Evolutionary conservation across 768 basidiomycete species (phyloP), one percentile per base, ranked within the genome.

Genomic region (Agrocybe pediades): DNA sequence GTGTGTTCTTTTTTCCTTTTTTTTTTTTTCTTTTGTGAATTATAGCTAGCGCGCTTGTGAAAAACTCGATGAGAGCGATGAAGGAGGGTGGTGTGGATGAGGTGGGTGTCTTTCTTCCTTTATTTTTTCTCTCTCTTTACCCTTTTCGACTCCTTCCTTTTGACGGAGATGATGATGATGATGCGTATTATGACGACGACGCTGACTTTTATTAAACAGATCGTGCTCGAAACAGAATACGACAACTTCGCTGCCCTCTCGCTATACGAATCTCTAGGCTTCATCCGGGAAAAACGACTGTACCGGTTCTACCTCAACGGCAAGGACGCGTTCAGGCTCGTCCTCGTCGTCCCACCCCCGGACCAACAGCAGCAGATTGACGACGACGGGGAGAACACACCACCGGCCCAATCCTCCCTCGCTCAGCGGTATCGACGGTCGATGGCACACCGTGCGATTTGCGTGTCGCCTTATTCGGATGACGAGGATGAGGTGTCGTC

Each of bases 301-400:
- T 87, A 88, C 67, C 84, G 97, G 1, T 99, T 98, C 73, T 98
- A 99, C 65, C 83, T 98, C 60, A 99, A 97, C 66, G 93, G 92
- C 42, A 98, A 98, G 71, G 95, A 98, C 66, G 95, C 95, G 0
- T 97, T 92, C 64, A 80, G 92, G 33, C 83, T 95, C 44, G 83
- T 91, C 19, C 83, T 91, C 41, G 72, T 81, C 25, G 70, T 90
- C 5, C 79, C 84, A 9, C 73, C 65, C 5, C 44, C 70, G 3
- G 65, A 70, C 42, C 72, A 74, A n/a, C n/a, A n/a, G n/a, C n/a
- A n/a, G n/a, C n/a, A n/a, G n/a, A n/a, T n/a, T n/a, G n/a, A n/a
- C n/a, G n/a, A n/a, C 13, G 75, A 71, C 51, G 70, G 71, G 33
- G 61, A 62, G 19, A 49, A 53, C 7, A 55, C 55, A 6, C 55